Percentiles rank a stretch among this genome's conserved stretches.
These are phyloP conservation scores for Calonectria hawksworthii DNA, from an alignment of 2,329 filamentous ascomycete genomes.

Conservation along the genomic window DNA sequence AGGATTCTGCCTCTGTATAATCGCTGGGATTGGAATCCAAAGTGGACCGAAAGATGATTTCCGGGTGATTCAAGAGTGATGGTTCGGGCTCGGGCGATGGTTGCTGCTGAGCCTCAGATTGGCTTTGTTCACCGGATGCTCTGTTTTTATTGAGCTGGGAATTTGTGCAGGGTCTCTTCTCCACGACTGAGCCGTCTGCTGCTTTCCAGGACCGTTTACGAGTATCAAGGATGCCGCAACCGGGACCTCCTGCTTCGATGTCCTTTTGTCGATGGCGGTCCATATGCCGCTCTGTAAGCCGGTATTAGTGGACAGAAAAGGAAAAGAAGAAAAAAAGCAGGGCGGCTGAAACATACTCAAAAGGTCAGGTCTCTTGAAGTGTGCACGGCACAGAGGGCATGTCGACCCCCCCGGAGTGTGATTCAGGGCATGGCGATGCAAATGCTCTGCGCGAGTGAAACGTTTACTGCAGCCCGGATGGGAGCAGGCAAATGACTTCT, in stretches of 20 bases:
- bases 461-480: conserved; percentile 63
- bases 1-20: not conserved
- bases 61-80: not conserved
- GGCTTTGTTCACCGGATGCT: conserved; percentile 22
- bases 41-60: not conserved
- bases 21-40: not conserved
- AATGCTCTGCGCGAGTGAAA: conserved; percentile 70
- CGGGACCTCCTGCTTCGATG: conserved; percentile 66
- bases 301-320: not conserved
- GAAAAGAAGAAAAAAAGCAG: not conserved
- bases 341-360: conserved; percentile 37
- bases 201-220: conserved; percentile 70
- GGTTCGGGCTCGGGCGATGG: conserved; percentile 23
- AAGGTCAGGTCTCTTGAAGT: conserved; percentile 73
- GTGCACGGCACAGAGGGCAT: conserved; percentile 70
- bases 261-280: conserved; percentile 66
- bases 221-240: conserved; percentile 65
- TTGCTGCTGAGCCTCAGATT: conserved; percentile 21
- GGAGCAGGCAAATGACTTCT: conserved; percentile 52
- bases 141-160: conserved; percentile 20
- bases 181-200: conserved; percentile 65
- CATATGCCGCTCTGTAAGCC: conserved; percentile 68
- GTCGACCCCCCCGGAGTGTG: conserved; percentile 67
- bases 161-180: conserved; percentile 49
- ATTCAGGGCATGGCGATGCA: conserved; percentile 70